phyloP scores from a whole-genome alignment of 2,329 filamentous ascomycete genomes.

The Cladosporium sp. region DNA sequence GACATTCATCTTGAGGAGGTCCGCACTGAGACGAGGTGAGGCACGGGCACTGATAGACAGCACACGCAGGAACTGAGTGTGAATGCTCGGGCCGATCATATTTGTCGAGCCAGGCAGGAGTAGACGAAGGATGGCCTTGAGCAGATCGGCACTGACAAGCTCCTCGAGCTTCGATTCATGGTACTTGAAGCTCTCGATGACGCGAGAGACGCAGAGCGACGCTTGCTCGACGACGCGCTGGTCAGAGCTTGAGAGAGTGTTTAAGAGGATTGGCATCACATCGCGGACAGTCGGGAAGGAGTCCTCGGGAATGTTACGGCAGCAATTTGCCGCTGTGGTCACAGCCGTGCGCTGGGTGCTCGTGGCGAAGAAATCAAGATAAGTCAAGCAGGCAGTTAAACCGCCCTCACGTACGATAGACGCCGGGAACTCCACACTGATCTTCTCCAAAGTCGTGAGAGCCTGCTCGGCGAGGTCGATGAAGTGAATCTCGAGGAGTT shows the following conservation, averaged over 20 bases:
- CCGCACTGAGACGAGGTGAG: slow-evolving; percentile 80
- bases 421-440: slow-evolving; percentile 90
- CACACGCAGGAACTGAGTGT: slow-evolving; percentile 92
- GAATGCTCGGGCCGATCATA: slow-evolving; percentile 86
- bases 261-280: slow-evolving; percentile 93
- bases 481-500: slow-evolving; percentile 91
- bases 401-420: slow-evolving; percentile 96
- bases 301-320: slow-evolving; percentile 91
- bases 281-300: slow-evolving; percentile 88
- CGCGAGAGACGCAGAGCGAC: slow-evolving; percentile 89
- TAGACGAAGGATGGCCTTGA: slow-evolving; percentile 79
- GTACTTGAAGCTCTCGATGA: slow-evolving; percentile 95
- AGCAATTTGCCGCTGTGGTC: slow-evolving; percentile 96
- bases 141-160: slow-evolving; percentile 80
- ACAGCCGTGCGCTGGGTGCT: slow-evolving; percentile 96
- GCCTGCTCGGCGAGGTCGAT: slow-evolving; percentile 98
- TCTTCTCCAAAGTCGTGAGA: slow-evolving; percentile 93
- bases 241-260: slow-evolving; percentile 86
- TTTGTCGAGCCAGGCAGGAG: slow-evolving; percentile 93
- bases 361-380: slow-evolving; percentile 95
- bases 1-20: slow-evolving; percentile 92
- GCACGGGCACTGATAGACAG: slow-evolving; percentile 85
- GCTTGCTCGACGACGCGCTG: slow-evolving; percentile 97
- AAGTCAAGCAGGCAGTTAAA: slow-evolving; percentile 90
- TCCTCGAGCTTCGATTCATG: slow-evolving; percentile 85